Percentiles rank a stretch among this genome's conserved stretches.
Evolutionary conservation across 2,329 filamentous ascomycete genomes (phyloP).

Genomic region (Pseudocercospora crystallina): DNA sequence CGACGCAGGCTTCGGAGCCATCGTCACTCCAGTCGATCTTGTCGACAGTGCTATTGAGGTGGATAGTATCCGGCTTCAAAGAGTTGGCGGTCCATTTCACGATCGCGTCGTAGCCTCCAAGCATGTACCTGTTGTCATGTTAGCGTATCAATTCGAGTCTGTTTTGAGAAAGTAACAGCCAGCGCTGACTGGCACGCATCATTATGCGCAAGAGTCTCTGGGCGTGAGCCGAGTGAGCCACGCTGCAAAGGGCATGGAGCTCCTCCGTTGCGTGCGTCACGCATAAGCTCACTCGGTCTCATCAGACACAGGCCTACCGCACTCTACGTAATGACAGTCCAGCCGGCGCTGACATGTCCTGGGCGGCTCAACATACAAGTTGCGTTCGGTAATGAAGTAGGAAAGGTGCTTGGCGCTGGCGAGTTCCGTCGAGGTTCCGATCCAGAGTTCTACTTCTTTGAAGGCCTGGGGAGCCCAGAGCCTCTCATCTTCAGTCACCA

Average conservation of each 20-base stretch:
- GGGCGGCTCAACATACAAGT: conserved; percentile 26
- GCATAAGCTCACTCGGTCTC: no score
- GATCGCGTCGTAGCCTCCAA: conserved; percentile 47
- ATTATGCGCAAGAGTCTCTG: no score
- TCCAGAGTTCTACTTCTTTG: conserved; percentile 47
- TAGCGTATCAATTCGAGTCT: background rate
- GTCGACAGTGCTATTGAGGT: conserved; percentile 41
- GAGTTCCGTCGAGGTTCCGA: conserved; percentile 43
- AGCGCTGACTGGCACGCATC: no score
- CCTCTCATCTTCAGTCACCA: conserved; percentile 44
- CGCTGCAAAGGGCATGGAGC: no score
- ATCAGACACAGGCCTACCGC: no score
- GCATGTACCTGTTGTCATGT: conserved; percentile 37
- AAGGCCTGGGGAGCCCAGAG: conserved; percentile 47
- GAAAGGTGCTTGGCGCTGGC: conserved; percentile 45
- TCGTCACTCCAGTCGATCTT: conserved; percentile 41
- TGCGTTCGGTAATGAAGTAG: conserved; percentile 47
- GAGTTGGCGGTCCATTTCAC: conserved; percentile 43
- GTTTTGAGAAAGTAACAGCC: no score
- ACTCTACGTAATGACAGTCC: no score
- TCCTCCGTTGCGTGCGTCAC: no score
- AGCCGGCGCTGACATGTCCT: no score
- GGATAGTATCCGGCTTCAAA: conserved; percentile 39
- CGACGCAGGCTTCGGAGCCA: conserved; percentile 25
- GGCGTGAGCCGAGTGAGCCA: no score